phyloP scores from a whole-genome alignment of 176 grass and related monocot species.

The Eleusine indica region DNA sequence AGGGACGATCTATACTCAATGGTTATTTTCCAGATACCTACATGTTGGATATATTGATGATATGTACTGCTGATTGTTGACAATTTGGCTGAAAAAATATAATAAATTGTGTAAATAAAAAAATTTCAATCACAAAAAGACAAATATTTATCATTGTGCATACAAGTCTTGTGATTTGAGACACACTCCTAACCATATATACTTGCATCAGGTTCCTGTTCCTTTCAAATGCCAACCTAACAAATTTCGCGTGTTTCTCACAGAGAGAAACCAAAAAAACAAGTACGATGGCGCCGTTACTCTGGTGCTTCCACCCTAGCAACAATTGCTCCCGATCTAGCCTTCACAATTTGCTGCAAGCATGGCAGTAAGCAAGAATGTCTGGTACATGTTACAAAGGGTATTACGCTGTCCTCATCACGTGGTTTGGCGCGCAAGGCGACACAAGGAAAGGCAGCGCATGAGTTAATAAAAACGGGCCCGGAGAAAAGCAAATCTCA shows the following conservation, averaged over 20 bases:
- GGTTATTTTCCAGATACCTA: too few species aligned
- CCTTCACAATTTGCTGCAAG: neutral
- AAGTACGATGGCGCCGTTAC: neutral
- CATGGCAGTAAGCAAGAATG: neutral
- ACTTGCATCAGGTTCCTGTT: neutral
- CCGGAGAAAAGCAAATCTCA: neutral
- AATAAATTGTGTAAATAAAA: neutral
- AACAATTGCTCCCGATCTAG: neutral
- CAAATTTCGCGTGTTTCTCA: neutral
- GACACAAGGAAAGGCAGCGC: neutral
- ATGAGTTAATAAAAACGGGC: neutral
- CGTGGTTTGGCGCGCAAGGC: neutral
- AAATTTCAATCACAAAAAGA: too few species aligned
- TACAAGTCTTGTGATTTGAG: neutral
- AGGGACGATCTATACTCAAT: too few species aligned
- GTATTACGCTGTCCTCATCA: neutral
- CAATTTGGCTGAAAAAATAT: neutral
- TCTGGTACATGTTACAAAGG: neutral
- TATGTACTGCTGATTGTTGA: neutral
- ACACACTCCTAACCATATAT: neutral
- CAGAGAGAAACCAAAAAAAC: neutral
- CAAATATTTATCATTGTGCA: neutral
- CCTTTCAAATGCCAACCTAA: neutral
- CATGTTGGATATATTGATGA: too few species aligned
- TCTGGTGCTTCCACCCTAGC: neutral